Base-by-base conservation (phyloP, 2,329 filamentous ascomycete species). In the Trichoderma sp. region DNA sequence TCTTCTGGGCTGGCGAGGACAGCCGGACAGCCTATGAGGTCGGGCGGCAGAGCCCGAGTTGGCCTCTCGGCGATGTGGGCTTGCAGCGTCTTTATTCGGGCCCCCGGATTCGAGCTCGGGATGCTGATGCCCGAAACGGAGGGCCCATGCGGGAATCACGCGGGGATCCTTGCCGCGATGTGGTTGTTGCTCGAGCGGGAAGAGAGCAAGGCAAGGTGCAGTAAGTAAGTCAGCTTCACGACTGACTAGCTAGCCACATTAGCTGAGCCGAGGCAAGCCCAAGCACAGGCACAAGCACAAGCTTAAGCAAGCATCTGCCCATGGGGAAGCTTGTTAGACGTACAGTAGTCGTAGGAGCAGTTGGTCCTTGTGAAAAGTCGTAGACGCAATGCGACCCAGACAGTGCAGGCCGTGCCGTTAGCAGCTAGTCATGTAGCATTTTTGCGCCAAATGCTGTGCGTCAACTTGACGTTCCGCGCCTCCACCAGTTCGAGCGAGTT, bases 121-220 rank as follows among this genome's bases (percentile, higher is more conserved):
- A 47, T 70, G 67, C 56, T 60, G 57, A 51, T 47, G n/a, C 39
- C 67, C 67, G 67, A 70, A 58, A 51, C 18, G 8, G 21, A 53
- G 39, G n/a, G n/a, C 15, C 30, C 64, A 34, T 47, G 56, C 28
- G 30, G 57, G 30, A 34, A 43, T n/a, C 18, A 32, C 43, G 36
- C 56, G 36, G 36, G 56, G 57, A 51, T 61, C 66, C 47, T 53
- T 53, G 47, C 47, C 47, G 47, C n/a, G 47, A 11, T 24, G 47
- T 53, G 47, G 47, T 14, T 53, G 47, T 53, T 24, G 47, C 47
- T 53, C 0, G n/a, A 21, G 21, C 47, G n/a, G 47, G 47, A 53
- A 24, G 47, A 43, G 39, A 43, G 39, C 39, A n/a, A 43, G 39
- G 39, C 39, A 43, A 43, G 39, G 39, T n/a, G 15, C 15, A 3